A percentile compares a stretch with the other conserved stretches of the same genome.
These are phyloP conservation scores for Ustulina deusta DNA, from an alignment of 2,329 filamentous ascomycete genomes.

Conservation along the genomic window DNA sequence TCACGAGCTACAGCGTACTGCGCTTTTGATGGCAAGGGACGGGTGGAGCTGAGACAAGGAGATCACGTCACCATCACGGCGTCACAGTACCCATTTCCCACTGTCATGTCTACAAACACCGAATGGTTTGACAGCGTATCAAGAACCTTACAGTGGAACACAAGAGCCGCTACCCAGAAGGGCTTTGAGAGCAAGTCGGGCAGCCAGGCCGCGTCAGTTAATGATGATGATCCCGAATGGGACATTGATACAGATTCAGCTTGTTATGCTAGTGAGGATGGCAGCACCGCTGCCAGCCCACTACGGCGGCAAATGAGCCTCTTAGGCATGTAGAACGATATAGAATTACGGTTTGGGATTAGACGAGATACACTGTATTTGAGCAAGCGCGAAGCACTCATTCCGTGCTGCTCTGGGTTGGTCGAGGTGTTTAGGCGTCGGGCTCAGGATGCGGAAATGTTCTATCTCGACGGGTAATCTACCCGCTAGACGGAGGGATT, in stretches of 20 bases:
- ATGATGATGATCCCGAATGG: constrained; percentile 75
- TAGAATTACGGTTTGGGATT: constrained; percentile 35
- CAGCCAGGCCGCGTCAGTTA: constrained; percentile 62
- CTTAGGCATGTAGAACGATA: constrained; percentile 63
- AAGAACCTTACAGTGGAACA: constrained; percentile 94
- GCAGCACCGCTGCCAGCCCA: constrained; percentile 74
- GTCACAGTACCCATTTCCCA: constrained; percentile 96
- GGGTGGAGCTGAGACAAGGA: constrained; percentile 90
- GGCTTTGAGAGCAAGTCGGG: constrained; percentile 72
- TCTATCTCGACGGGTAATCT: neutral
- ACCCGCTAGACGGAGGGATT: constrained; percentile 6
- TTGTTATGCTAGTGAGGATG: constrained; percentile 78
- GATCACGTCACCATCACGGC: constrained; percentile 97
- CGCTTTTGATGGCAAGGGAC: constrained; percentile 96
- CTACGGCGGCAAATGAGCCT: constrained; percentile 80
- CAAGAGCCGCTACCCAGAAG: constrained; percentile 90
- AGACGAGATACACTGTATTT: constrained; percentile 29
- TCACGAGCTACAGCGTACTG: constrained; percentile 96
- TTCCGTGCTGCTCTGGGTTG: constrained; percentile 10
- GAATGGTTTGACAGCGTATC: constrained; percentile 99
- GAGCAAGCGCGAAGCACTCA: constrained; percentile 27
- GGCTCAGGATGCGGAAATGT: neutral
- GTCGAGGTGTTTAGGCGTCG: constrained; percentile 32
- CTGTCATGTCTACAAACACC: constrained; percentile 86
- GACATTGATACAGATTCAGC: constrained; percentile 93